A percentile compares a stretch with the other conserved stretches of the same genome.
phyloP scores from a whole-genome alignment of 805 yeast genomes.

The Pichia eremophila region DNA sequence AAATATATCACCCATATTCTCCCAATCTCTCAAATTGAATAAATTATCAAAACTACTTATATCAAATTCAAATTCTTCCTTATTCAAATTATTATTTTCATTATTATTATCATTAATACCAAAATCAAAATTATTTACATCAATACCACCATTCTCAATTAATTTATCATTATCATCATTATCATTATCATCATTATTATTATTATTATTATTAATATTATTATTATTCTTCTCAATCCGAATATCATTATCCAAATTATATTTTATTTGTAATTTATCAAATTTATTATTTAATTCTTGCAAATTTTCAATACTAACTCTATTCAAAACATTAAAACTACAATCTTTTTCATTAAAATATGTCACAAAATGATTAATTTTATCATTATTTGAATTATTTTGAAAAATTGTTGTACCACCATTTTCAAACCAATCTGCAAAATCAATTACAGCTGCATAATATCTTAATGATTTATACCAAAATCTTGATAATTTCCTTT shows the following conservation, averaged over 20 bases:
- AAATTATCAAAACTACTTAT: neutral
- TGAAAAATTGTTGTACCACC: neutral
- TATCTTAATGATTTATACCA: conserved; percentile 7
- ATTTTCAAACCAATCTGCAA: conserved; percentile 11
- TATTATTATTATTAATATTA: neutral
- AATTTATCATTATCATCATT: neutral
- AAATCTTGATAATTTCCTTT: conserved; percentile 2
- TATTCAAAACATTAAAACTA: neutral
- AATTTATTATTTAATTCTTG: neutral
- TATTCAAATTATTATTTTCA: neutral
- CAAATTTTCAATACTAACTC: neutral
- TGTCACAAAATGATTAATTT: neutral
- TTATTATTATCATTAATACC: neutral
- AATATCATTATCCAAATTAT: neutral
- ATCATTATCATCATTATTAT: neutral
- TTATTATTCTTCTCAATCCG: too few species aligned
- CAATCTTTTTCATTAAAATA: neutral
- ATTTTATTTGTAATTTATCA: neutral
- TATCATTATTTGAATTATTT: neutral
- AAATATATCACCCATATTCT: neutral
- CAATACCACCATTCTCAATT: too few species aligned
- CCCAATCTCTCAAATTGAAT: conserved; percentile 3
- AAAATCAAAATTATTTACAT: neutral
- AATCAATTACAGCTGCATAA: conserved; percentile 4
- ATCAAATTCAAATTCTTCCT: too few species aligned